Percentiles rank a stretch among this genome's conserved stretches.
phyloP scores from a whole-genome alignment of 177 flowering plant genomes.

The Vitis hybrid region DNA sequence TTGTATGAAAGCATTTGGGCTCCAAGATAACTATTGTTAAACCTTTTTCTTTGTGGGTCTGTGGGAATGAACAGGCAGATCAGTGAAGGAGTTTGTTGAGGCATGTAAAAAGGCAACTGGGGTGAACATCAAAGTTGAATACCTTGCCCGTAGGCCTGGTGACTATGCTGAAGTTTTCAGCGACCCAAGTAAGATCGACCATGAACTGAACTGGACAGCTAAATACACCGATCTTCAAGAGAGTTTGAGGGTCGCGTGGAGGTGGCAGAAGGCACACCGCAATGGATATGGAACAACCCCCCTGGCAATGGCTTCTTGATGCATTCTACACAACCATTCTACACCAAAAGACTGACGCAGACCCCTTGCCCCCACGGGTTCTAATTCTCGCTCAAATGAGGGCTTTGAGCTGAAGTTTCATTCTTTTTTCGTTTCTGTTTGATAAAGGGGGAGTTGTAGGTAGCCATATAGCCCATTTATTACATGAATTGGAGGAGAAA shows the following conservation, averaged over 20 bases:
- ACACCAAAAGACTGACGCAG: too few relatives aligned
- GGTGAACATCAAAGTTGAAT: slow-evolving; percentile 61
- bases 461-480: too few relatives aligned
- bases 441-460: too few relatives aligned
- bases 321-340: too few relatives aligned
- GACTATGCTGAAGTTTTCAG: slow-evolving; percentile 90
- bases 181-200: slow-evolving; percentile 64
- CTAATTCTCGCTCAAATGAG: too few relatives aligned
- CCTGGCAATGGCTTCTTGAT: too few relatives aligned
- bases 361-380: too few relatives aligned
- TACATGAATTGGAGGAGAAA: too few relatives aligned
- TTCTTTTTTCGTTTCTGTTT: too few relatives aligned
- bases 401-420: too few relatives aligned
- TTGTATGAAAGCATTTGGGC: too few relatives aligned
- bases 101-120: slow-evolving; percentile 89
- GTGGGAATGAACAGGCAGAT: slow-evolving; percentile 52
- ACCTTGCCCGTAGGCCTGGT: slow-evolving; percentile 72
- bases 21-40: too few relatives aligned
- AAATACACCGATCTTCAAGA: slow-evolving; percentile 58
- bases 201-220: slow-evolving; percentile 88
- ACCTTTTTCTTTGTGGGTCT: neutral
- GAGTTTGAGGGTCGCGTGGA: slow-evolving; percentile 74
- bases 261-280: slow-evolving; percentile 30
- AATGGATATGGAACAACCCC: slow-evolving; percentile 21
- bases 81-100: slow-evolving; percentile 88